Conservation (phyloP, 148 eudicot species). For the Beta vulgaris region DNA sequence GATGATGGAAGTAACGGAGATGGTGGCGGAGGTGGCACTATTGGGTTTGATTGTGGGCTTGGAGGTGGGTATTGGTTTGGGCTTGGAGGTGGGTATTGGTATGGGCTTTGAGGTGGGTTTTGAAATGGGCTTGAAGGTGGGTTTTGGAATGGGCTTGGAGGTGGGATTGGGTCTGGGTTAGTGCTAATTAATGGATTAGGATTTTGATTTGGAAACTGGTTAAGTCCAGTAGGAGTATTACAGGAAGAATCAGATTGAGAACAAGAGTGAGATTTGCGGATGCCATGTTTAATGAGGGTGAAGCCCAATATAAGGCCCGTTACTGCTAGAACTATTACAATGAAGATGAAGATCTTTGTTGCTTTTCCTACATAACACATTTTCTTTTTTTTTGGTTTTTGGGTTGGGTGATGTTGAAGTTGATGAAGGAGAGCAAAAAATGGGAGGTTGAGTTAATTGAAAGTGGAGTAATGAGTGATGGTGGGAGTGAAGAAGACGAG, state of each 20-base stretch:
- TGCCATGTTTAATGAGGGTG: slow-evolving; percentile 38
- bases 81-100: slow-evolving; percentile 18
- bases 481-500: too few relatives aligned
- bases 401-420: neutral
- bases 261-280: slow-evolving; percentile 40
- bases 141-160: slow-evolving; percentile 5
- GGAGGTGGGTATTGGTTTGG: slow-evolving; percentile 22
- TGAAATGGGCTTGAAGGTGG: slow-evolving; percentile 10
- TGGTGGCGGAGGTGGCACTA: slow-evolving; percentile 1
- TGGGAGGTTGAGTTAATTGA: neutral
- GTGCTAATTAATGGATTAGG: slow-evolving; percentile 11
- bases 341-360: slow-evolving; percentile 92
- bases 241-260: slow-evolving; percentile 12
- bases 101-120: slow-evolving; percentile 6
- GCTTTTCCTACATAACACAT: slow-evolving; percentile 97
- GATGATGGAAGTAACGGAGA: neutral
- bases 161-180: slow-evolving; percentile 16
- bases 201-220: slow-evolving; percentile 17
- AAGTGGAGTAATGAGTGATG: too few relatives aligned
- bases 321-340: slow-evolving; percentile 47
- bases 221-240: slow-evolving; percentile 19
- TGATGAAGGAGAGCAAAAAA: neutral
- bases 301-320: slow-evolving; percentile 66
- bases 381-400: slow-evolving; percentile 8
- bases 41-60: neutral